Evolutionary conservation across 192 early-diverging fungal genomes (phyloP).

Genomic region (Anaeromyces robustus): DNA sequence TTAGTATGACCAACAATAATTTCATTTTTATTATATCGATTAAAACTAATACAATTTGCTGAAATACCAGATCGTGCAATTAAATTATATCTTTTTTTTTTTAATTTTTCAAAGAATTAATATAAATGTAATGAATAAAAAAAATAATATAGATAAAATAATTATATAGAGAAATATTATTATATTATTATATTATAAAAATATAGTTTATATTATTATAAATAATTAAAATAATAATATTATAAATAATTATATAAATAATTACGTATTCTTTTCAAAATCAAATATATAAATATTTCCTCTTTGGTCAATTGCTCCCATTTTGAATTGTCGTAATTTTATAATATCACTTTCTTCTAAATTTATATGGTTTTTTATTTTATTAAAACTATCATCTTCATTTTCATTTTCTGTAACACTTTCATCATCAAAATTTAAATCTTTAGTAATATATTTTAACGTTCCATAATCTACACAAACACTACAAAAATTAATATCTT

Average conservation of each 20-base stretch:
- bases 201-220: too few relatives aligned
- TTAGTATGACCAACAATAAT: not conserved
- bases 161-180: too few relatives aligned
- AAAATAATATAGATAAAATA: too few relatives aligned
- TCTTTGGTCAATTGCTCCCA: not conserved
- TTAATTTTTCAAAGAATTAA: too few relatives aligned
- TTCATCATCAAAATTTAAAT: not conserved
- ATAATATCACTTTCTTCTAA: not conserved
- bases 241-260: not conserved
- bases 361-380: too few relatives aligned
- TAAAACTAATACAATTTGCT: not conserved
- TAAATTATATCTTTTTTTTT: not conserved
- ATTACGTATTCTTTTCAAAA: not conserved
- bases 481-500: not conserved
- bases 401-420: not conserved
- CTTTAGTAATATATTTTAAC: not conserved
- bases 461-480: not conserved
- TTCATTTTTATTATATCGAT: not conserved
- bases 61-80: not conserved
- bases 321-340: not conserved
- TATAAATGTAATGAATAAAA: too few relatives aligned
- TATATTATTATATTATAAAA: too few relatives aligned
- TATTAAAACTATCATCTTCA: not conserved
- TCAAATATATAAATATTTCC: not conserved
- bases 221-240: too few relatives aligned